phyloP scores from a whole-genome alignment of 2,329 filamentous ascomycete genomes.

The Dryadomyces quercivorus region DNA sequence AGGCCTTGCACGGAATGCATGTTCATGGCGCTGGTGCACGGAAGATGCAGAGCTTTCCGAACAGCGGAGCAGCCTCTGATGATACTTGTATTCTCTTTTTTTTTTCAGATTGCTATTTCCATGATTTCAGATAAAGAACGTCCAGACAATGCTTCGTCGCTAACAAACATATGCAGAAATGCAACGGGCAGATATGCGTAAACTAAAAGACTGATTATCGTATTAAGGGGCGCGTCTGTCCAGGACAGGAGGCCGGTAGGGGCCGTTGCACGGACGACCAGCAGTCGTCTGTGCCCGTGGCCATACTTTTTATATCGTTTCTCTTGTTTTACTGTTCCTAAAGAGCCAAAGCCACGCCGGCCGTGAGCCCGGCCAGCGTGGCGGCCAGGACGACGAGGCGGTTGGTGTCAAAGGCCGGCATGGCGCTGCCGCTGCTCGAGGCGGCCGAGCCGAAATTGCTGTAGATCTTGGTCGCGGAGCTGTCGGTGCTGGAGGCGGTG shows the following conservation, averaged over 20 bases:
- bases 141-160: background rate
- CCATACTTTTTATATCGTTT: background rate
- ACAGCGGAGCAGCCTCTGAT: no score
- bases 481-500: slow-evolving; percentile 10
- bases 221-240: background rate
- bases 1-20: no score
- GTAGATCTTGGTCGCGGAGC: slow-evolving; percentile 22
- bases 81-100: no score
- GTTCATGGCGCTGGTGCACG: no score
- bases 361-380: slow-evolving; percentile 14
- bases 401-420: slow-evolving; percentile 20
- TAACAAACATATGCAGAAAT: background rate
- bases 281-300: background rate
- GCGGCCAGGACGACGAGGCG: slow-evolving; percentile 14
- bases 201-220: background rate
- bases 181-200: no score
- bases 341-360: slow-evolving; percentile 13
- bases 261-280: no score
- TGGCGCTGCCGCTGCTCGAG: slow-evolving; percentile 2
- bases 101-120: background rate
- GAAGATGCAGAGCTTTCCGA: no score
- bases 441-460: slow-evolving; percentile 16
- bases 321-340: background rate
- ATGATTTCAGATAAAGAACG: background rate
- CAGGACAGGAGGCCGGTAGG: no score